These are phyloP conservation scores for Aspergillus cejpii DNA, from an alignment of 2,329 filamentous ascomycete species.

Conservation along the genomic window DNA sequence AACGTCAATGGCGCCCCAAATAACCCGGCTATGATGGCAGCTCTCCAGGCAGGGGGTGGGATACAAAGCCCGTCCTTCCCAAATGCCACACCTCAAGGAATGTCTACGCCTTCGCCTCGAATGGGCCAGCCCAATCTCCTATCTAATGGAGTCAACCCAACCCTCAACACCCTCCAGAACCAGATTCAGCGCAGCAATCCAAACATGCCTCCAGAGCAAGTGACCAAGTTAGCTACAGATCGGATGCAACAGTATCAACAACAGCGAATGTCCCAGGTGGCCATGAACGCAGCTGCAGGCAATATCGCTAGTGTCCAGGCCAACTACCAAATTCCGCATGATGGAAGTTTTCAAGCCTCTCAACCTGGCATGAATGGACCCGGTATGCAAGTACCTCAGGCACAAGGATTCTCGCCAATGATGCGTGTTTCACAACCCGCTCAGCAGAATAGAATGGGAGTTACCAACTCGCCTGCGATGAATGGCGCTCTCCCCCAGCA, in stretches of 20 bases:
- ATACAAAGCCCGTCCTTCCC: constrained; percentile 43
- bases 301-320: constrained; percentile 38
- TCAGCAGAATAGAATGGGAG: constrained; percentile 37
- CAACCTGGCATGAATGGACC: constrained; percentile 31
- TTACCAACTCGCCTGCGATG: constrained; percentile 41
- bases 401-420: constrained; percentile 49
- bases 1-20: constrained; percentile 37
- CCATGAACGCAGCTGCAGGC: constrained; percentile 48
- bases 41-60: constrained; percentile 40
- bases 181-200: constrained; percentile 49
- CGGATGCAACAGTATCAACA: constrained; percentile 45
- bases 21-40: constrained; percentile 42
- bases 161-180: constrained; percentile 49
- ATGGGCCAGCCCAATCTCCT: constrained; percentile 46
- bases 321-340: constrained; percentile 37
- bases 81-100: constrained; percentile 33
- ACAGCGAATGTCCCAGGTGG: constrained; percentile 46
- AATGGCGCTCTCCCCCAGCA: constrained; percentile 39
- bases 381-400: constrained; percentile 42
- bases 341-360: constrained; percentile 33
- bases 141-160: constrained; percentile 49
- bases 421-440: constrained; percentile 46
- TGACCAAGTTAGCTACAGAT: constrained; percentile 48
- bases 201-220: constrained; percentile 48
- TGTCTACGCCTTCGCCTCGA: constrained; percentile 43